Evolutionary conservation across 805 yeast species (phyloP).

Genomic region (Metschnikowia cubensis): DNA sequence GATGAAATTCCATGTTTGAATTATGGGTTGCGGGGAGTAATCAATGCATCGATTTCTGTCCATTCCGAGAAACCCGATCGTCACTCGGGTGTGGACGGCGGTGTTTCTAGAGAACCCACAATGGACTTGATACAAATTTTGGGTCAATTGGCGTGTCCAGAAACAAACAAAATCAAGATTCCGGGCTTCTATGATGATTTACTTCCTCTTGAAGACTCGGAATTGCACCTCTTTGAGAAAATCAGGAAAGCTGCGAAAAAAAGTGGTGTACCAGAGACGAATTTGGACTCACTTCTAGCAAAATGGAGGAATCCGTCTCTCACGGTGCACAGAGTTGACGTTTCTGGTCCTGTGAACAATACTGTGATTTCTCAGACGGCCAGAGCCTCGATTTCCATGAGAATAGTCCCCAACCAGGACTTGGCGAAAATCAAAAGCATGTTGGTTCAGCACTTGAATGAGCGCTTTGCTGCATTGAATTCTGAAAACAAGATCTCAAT

Average conservation of each 20-base stretch:
- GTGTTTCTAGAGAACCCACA: constrained; percentile 82
- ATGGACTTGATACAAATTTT: constrained; percentile 75
- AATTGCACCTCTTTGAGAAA: constrained; percentile 56
- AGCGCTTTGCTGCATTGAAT: constrained; percentile 44
- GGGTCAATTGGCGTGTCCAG: constrained; percentile 53
- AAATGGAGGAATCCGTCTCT: constrained; percentile 91
- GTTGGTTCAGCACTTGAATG: constrained; percentile 44
- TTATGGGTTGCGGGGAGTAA: constrained; percentile 90
- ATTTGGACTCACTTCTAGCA: constrained; percentile 52
- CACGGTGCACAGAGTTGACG: constrained; percentile 77
- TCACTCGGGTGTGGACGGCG: constrained; percentile 97
- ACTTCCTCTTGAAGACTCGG: constrained; percentile 52
- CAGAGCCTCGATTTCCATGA: constrained; percentile 69
- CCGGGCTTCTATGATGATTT: constrained; percentile 75
- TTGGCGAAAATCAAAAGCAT: constrained; percentile 51
- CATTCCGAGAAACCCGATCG: constrained; percentile 77
- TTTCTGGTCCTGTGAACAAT: constrained; percentile 85
- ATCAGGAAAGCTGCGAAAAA: constrained; percentile 39
- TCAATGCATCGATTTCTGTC: constrained; percentile 72
- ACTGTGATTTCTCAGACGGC: constrained; percentile 87
- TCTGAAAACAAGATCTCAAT: constrained; percentile 62
- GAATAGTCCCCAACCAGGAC: constrained; percentile 88
- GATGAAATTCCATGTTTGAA: constrained; percentile 85
- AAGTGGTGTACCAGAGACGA: constrained; percentile 33
- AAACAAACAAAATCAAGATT: constrained; percentile 45